Conservation (phyloP, 805 yeast genomes). For the Isabelozyma gotoi region DNA sequence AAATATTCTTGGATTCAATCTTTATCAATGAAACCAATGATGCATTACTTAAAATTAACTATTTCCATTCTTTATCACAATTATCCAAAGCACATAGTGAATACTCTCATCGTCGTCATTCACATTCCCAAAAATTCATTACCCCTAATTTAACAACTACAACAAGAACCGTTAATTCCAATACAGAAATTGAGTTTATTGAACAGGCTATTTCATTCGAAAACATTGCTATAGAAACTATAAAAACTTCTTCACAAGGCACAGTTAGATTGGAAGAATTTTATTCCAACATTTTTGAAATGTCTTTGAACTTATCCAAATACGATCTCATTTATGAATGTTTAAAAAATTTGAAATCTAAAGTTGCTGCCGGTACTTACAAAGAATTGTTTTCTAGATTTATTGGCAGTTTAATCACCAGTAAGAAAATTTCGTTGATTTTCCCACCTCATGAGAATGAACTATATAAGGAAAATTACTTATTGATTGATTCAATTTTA, state of each 20-base stretch:
- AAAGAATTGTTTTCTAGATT: conserved; percentile 20
- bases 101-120: conserved; percentile 4
- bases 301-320: conserved; percentile 19
- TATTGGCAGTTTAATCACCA: conserved; percentile 23
- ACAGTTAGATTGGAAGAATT: conserved; percentile 9
- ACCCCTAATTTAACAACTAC: conserved; percentile 5
- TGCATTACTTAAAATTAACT: conserved; percentile 18
- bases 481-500: conserved; percentile 32
- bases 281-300: conserved; percentile 23
- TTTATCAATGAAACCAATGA: conserved; percentile 13
- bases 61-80: conserved; percentile 29
- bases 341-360: conserved; percentile 12
- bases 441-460: conserved; percentile 17
- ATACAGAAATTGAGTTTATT: conserved; percentile 12
- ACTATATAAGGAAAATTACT: conserved; percentile 23
- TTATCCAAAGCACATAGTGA: conserved; percentile 18
- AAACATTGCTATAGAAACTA: conserved; percentile 20
- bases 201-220: conserved; percentile 25
- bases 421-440: conserved; percentile 18
- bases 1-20: conserved; percentile 19
- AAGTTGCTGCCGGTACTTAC: not conserved
- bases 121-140: conserved; percentile 6
- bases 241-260: conserved; percentile 6
- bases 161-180: conserved; percentile 1
- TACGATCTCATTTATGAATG: conserved; percentile 19